Evolutionary conservation across 306 rosid genomes (phyloP), one percentile per base, ranked within the genome.

Genomic region (Pyrus betulifolia): DNA sequence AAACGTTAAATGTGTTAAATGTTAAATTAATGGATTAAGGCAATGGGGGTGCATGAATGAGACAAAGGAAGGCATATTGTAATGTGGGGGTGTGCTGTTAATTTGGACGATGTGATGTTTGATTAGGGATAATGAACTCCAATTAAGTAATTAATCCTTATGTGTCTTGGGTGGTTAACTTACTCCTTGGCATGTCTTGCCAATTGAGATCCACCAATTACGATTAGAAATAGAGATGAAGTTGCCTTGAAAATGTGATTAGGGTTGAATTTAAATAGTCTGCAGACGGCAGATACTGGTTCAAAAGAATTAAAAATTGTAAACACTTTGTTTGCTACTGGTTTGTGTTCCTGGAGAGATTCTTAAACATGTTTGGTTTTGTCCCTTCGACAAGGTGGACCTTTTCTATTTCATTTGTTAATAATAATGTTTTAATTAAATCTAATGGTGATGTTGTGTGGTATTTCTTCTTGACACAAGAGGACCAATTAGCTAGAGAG

Each of bases 81-180:
- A 79, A 84, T 74, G 88, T 77, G 71, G 60, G 60, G 83, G 83
- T 78, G 93, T 84, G 93, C 91, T 90, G 96, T 82, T 87, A 22
- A 71, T 84, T 93, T 93, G 96, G 96, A 88, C 60, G 87, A 85
- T 86, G 83, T 87, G 89, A 80, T 88, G 96, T 88, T 87, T 87
- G 81, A 78, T 91, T 81, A 33, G 75, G n/a, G 85, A 51, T 67
- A 72, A 83, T 78, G 67, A 61, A 45, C 30, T 27, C 49, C 70
- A 18, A 76, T 78, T 42, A 42, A 42, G 45, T 14, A 51, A 51
- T 51, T 13, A 91, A 65, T 86, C 79, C 84, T 86, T 88, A 66
- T 79, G 86, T 83, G 84, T 78, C 81, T 74, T 80, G 85, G 78
- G 84, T 78, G 83, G 86, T 78, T 85, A 82, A 79, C 86, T 70